Evolutionary conservation across 2,329 filamentous ascomycete genomes (phyloP), one percentile per base, ranked within the genome.

Genomic region (Emericellopsis cladophorae): DNA sequence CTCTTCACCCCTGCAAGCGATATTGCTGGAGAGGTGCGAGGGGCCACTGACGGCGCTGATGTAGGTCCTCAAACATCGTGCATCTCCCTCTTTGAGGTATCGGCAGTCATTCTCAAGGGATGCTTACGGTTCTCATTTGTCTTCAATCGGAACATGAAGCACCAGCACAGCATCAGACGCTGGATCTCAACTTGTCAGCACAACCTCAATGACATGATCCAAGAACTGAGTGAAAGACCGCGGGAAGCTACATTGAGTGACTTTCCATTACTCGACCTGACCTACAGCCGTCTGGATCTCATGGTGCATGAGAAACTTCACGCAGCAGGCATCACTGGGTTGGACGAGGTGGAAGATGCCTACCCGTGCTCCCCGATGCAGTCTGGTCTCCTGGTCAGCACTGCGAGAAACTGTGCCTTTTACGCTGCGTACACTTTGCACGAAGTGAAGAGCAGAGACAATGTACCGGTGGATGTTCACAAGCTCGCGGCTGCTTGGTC

Each of bases 71-170:
- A 37, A 9, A 42, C 35, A 4, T 33, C 40, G 1, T 41, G 66
- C 21, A 65, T 70, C n/a, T 62, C 68, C 1, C 48, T 68, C 1
- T 69, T 72, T 18, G 68, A 72, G 45, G 54, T 70, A 15, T 67
- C 62, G 5, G 60, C 66, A 11, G 61, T 61, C 39, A 55, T 69
- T 16, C 58, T 67, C 16, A 57, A 64, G 18, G 67, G 63, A 16
- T 55, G 55, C 32, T 62, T 66, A 2, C 61, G 60, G 18, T 51
- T 71, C 45, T 65, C 64, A 14, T 62, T 71, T 21, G 47, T 65
- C 0, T 68, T 66, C 51, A 65, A 64, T 42, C 52, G 53, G 14
- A 53, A 59, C 29, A 64, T 64, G 24, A 58, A 54, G 9, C 59
- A 66, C 37, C 60, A 61, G 21, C 51, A 60, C 4, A 51, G 58